A percentile compares a stretch with the other conserved stretches of the same genome.
These are phyloP conservation scores for Monascus purpureus DNA, from an alignment of 495 filamentous ascomycete genomes.

Conservation along the genomic window DNA sequence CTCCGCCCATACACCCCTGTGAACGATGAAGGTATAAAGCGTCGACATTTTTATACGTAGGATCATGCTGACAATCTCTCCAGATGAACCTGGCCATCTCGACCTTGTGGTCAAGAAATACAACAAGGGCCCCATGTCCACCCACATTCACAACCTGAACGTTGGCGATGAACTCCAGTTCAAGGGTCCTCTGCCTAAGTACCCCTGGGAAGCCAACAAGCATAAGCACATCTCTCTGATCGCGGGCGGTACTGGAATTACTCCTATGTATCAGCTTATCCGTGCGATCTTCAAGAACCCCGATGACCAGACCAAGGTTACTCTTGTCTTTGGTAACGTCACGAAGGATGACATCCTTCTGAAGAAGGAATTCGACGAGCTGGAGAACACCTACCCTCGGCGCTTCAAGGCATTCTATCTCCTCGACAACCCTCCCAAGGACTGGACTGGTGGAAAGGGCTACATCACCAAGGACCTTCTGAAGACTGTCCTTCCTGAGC, in stretches of 20 bases:
- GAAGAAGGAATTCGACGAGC: conserved; percentile 62
- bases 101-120: conserved; percentile 90
- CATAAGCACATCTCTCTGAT: conserved; percentile 86
- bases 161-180: conserved; percentile 68
- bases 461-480: conserved; percentile 75
- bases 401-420: conserved; percentile 84
- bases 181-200: conserved; percentile 94
- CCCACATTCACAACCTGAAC: conserved; percentile 70
- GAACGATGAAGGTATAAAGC: conserved; percentile 58
- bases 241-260: conserved; percentile 91
- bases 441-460: conserved; percentile 63
- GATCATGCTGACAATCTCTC: background rate
- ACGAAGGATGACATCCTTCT: conserved; percentile 76
- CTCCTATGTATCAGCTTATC: conserved; percentile 81
- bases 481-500: conserved; percentile 85
- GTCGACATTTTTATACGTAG: background rate
- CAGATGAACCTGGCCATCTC: conserved; percentile 60
- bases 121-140: conserved; percentile 78
- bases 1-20: conserved; percentile 87
- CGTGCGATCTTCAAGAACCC: conserved; percentile 88
- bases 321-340: conserved; percentile 81
- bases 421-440: conserved; percentile 73
- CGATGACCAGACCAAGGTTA: conserved; percentile 91
- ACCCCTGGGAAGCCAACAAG: conserved; percentile 84
- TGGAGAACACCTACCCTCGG: conserved; percentile 90